Evolutionary conservation across 1,139 yeast genomes (phyloP), one percentile per base, ranked within the genome.

Genomic region (Blastobotrys malaysiensis): DNA sequence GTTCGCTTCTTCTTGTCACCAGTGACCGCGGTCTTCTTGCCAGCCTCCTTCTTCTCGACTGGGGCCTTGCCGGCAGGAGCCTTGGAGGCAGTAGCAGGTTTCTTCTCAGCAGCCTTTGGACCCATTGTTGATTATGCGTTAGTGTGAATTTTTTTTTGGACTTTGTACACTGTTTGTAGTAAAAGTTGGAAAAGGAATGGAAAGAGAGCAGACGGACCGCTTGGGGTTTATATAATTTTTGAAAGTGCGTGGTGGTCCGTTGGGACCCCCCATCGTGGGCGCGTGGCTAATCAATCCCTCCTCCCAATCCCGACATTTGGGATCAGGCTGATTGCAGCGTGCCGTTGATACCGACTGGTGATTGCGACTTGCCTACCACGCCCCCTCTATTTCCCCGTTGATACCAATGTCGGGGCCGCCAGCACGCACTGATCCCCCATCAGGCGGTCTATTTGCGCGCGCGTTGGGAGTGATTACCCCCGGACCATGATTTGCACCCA

Each of bases 21-120:
- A 61, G 87, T 73, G 57, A 68, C 69, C 72, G 97, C 73, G 71
- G 97, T 90, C 83, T 91, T 93, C 85, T 91, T 93, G 73, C 96
- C 96, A 67, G 89, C 90, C 69, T 84, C 85, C 81, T 89, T 90
- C 86, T 91, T 90, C 77, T 88, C 96, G 78, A 96, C 96, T 48
- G 74, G 68, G 69, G 97, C 96, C 82, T 91, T 91, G 69, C 97
- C 90, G 75, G 98, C 97, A 73, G 97, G 97, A 58, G 76, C 75
- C 73, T 74, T 73, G 56, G 72, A 67, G 64, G 72, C 77, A 7
- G 39, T 31, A 31, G 39, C 39, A 65, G 77, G 77, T 61, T 74
- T 73, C 83, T 89, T 88, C 87, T 90, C 89, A 79, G 90, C 96
- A 77, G 77, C 74, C 79, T 88, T 89, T 76, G 97, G 95, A 72